Evolutionary conservation across 768 basidiomycete genomes (phyloP).

Genomic region (Kwoniella botswanensis): DNA sequence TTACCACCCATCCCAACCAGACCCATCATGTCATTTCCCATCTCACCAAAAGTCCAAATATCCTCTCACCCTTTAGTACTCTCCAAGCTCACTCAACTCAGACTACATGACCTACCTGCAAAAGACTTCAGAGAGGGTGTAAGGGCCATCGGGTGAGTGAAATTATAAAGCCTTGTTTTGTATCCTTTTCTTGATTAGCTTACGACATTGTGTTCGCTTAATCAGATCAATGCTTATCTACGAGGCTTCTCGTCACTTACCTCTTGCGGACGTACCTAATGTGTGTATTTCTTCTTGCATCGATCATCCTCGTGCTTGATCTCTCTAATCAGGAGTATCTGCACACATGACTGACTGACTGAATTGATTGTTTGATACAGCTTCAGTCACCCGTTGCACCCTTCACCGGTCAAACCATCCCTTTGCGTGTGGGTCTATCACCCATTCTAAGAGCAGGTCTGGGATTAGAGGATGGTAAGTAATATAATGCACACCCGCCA

Average conservation of each 20-base stretch:
- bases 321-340: too few relatives aligned
- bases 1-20: background rate
- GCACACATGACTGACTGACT: too few relatives aligned
- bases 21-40: conserved; percentile 7
- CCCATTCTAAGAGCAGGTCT: conserved; percentile 92
- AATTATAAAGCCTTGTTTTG: too few relatives aligned
- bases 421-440: conserved; percentile 78
- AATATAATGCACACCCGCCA: background rate
- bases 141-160: conserved; percentile 44
- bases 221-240: conserved; percentile 47
- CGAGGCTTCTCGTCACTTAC: conserved; percentile 44
- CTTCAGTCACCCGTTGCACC: conserved; percentile 73
- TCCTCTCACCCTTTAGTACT: conserved; percentile 46
- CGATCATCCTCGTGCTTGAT: too few relatives aligned
- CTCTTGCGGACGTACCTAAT: conserved; percentile 35
- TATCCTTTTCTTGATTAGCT: background rate
- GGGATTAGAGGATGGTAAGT: conserved; percentile 76
- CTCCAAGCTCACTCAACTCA: conserved; percentile 49
- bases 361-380: conserved; percentile 12
- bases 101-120: conserved; percentile 49
- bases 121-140: conserved; percentile 52
- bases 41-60: conserved; percentile 38
- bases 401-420: conserved; percentile 77
- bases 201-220: background rate
- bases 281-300: conserved; percentile 21